Evolutionary conservation across 371 early-diverging fungal species (phyloP).

Genomic region (Mortierella sp.): DNA sequence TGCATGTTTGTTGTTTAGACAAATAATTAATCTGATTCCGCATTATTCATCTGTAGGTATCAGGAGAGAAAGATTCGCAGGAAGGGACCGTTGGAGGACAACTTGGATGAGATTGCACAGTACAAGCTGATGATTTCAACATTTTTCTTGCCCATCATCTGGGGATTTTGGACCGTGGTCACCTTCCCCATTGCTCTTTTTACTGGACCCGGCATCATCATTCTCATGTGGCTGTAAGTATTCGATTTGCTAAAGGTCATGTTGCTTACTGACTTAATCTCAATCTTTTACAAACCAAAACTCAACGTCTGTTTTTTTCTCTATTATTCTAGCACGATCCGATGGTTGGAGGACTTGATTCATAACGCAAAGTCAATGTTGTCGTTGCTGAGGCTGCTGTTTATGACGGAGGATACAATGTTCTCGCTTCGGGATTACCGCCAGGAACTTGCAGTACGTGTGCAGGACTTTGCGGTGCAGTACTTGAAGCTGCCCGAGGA

Average conservation of each 20-base stretch:
- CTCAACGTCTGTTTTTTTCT: not conserved
- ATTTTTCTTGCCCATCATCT: constrained; percentile 52
- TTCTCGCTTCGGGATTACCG: constrained; percentile 33
- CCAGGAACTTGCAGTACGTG: constrained; percentile 33
- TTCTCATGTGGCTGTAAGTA: constrained; percentile 56
- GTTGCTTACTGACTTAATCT: not conserved
- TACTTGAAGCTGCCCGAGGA: constrained; percentile 43
- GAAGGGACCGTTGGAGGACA: constrained; percentile 55
- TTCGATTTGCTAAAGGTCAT: not conserved
- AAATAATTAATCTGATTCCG: not conserved
- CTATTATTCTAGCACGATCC: constrained; percentile 30
- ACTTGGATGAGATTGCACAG: constrained; percentile 58
- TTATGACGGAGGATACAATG: constrained; percentile 53
- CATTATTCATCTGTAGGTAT: constrained; percentile 22
- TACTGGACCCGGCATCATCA: constrained; percentile 46
- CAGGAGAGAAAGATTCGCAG: constrained; percentile 43
- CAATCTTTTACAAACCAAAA: not conserved
- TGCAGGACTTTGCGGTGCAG: constrained; percentile 45
- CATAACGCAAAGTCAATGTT: constrained; percentile 54
- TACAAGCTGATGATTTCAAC: constrained; percentile 56
- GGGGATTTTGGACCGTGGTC: constrained; percentile 53
- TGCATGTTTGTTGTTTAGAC: not conserved
- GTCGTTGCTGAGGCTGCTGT: constrained; percentile 34
- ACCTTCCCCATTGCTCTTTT: constrained; percentile 47
- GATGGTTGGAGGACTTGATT: constrained; percentile 54